phyloP scores from a whole-genome alignment of 2,329 filamentous ascomycete species.

The Hymenoscyphus infarciens region DNA sequence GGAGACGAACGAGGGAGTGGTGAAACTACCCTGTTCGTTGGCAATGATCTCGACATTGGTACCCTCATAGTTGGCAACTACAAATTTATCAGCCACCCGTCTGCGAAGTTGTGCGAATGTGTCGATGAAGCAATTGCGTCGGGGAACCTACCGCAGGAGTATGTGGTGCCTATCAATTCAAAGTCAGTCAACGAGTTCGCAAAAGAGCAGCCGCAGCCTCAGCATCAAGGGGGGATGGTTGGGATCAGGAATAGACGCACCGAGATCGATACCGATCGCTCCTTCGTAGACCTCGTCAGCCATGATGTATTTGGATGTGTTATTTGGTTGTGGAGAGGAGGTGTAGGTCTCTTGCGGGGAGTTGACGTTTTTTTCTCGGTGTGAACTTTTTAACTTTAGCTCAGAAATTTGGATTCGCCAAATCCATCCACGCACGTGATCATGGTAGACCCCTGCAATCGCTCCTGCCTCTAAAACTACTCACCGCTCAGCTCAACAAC shows the following conservation, averaged over 20 bases:
- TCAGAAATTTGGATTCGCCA: conserved; percentile 6
- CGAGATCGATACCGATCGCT: conserved; percentile 99
- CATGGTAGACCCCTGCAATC: neutral
- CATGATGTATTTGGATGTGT: conserved; percentile 56
- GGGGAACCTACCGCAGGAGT: conserved; percentile 66
- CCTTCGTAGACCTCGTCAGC: conserved; percentile 98
- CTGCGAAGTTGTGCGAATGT: neutral
- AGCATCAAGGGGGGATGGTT: neutral
- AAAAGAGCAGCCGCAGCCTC: neutral
- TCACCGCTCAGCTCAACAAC: neutral
- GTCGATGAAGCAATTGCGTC: conserved; percentile 6
- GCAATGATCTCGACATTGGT: conserved; percentile 99
- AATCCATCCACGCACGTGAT: neutral
- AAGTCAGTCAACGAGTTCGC: conserved; percentile 26
- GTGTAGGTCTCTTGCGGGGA: conserved; percentile 1
- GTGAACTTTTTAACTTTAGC: conserved; percentile 7
- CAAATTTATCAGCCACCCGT: conserved; percentile 20
- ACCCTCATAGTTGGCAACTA: conserved; percentile 96
- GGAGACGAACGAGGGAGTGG: conserved; percentile 97
- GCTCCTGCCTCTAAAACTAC: neutral
- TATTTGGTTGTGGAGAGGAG: neutral
- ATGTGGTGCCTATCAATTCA: conserved; percentile 77
- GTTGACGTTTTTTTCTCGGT: conserved; percentile 5
- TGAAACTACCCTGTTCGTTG: conserved; percentile 99
- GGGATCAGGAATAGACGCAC: conserved; percentile 51